Base-by-base conservation (phyloP, 371 early-diverging fungal genomes). In the Actinomortierella ambigua region DNA sequence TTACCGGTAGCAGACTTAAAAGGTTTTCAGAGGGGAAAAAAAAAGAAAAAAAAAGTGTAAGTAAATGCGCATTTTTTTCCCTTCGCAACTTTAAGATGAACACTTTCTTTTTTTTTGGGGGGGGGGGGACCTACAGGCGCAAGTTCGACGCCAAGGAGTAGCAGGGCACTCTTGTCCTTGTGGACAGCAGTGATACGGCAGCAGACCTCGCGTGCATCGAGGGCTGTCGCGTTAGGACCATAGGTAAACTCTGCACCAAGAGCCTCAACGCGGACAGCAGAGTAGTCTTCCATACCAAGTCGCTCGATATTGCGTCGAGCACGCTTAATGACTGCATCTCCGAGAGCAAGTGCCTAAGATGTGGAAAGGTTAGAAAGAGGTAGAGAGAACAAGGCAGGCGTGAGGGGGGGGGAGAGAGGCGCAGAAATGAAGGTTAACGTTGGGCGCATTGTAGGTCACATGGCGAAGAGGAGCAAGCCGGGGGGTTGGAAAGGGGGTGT, bases 1-100 rank as follows among this genome's bases (percentile, higher is more conserved):
- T 90, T 91, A 51, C 88, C 87, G 8, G 91, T 91, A 11, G 88
- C 91, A 20, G 86, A 69, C 85, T 86, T n/a, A n/a, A n/a, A n/a
- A n/a, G n/a, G n/a, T n/a, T n/a, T n/a, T 63, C 7, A 15, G 26
- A 9, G 44, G 54, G 29, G 61, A 34, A 11, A 34, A 34, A 4
- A 11, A 34, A 34, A 11, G 11, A 34, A 34, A 6, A 34, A 34
- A 34, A 34, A 34, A 34, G 34, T 11, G 11, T 34, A 6, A 34
- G 34, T 34, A 11, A 34, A 11, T n/a, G n/a, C n/a, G n/a, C n/a
- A n/a, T n/a, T n/a, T n/a, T n/a, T n/a, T n/a, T n/a, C n/a, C n/a
- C n/a, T n/a, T 44, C 24, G 14, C 23, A 54, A 39, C 22, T 17
- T 28, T 28, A 2, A 49, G 34, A 17, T 13, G 18, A 4, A 50